phyloP scores from a whole-genome alignment of 352 stramenopile genomes.

The Pythium coloratum region DNA sequence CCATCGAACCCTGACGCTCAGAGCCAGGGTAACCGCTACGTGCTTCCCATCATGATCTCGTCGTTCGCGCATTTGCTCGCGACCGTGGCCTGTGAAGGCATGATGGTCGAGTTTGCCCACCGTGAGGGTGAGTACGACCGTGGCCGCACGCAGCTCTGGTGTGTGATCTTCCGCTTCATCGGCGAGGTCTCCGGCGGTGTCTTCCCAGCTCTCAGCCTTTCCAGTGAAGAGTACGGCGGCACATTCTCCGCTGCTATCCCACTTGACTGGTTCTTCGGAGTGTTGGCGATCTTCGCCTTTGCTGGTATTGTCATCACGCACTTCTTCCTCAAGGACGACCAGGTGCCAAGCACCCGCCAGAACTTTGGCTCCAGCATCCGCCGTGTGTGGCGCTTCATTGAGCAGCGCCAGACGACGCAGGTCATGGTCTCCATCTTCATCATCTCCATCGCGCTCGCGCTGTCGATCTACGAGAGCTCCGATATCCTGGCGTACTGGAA shows the following conservation, averaged over 20 bases:
- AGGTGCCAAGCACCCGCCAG: slow-evolving; percentile 18
- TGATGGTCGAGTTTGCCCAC: slow-evolving; percentile 37
- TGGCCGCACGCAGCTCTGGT: slow-evolving; percentile 26
- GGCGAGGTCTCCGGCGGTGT: slow-evolving; percentile 22
- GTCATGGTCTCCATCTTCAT: slow-evolving; percentile 30
- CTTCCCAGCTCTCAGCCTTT: slow-evolving; percentile 12
- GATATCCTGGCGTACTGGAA: slow-evolving; percentile 16
- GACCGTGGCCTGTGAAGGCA: slow-evolving; percentile 30
- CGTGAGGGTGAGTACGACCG: slow-evolving; percentile 31
- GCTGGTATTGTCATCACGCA: slow-evolving; percentile 17
- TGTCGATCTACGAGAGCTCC: slow-evolving; percentile 21
- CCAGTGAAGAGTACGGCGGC: slow-evolving; percentile 27
- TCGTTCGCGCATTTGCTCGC: slow-evolving; percentile 27
- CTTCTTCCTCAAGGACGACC: slow-evolving; percentile 24
- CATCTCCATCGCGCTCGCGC: slow-evolving; percentile 9
- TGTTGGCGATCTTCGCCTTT: slow-evolving; percentile 15
- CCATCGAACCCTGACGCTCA: slow-evolving; percentile 16
- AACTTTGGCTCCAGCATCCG: slow-evolving; percentile 23
- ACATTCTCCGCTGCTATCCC: slow-evolving; percentile 24
- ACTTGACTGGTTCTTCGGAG: slow-evolving; percentile 22
- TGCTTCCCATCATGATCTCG: slow-evolving; percentile 25
- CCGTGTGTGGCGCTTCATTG: slow-evolving; percentile 29
- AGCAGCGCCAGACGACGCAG: slow-evolving; percentile 28
- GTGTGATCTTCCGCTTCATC: slow-evolving; percentile 25
- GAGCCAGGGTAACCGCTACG: slow-evolving; percentile 16